Conservation (phyloP, 2,329 filamentous ascomycete genomes). For the Exophiala xenobiotica region DNA sequence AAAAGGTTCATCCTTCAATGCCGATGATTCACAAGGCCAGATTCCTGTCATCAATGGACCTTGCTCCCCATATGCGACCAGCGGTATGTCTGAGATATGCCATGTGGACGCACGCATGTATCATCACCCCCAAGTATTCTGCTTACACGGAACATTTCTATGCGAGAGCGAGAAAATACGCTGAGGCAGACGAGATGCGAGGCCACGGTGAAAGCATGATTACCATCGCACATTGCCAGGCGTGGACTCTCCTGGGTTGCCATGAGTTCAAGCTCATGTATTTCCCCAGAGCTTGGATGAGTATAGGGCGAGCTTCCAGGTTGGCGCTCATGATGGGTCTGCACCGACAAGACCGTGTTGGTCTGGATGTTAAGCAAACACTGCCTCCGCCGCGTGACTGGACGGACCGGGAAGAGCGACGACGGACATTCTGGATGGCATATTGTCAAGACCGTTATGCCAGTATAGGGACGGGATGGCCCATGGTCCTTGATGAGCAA, state of each 20-base stretch:
- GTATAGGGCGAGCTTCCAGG: slow-evolving; percentile 76
- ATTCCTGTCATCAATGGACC: slow-evolving; percentile 83
- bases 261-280: slow-evolving; percentile 99
- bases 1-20: slow-evolving; percentile 80
- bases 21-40: slow-evolving; percentile 88
- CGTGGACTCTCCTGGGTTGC: slow-evolving; percentile 72
- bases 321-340: slow-evolving; percentile 89
- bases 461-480: slow-evolving; percentile 96
- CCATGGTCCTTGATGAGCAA: slow-evolving; percentile 86
- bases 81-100: slow-evolving; percentile 87
- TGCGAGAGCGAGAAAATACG: slow-evolving; percentile 81
- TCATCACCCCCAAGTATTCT: slow-evolving; percentile 76
- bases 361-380: slow-evolving; percentile 89
- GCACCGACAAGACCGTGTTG: slow-evolving; percentile 77
- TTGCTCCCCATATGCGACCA: slow-evolving; percentile 81
- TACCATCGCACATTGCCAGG: slow-evolving; percentile 80
- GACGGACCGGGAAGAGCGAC: slow-evolving; percentile 88
- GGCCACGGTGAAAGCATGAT: slow-evolving; percentile 89
- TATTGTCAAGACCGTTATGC: slow-evolving; percentile 90
- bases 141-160: slow-evolving; percentile 87
- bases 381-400: slow-evolving; percentile 83
- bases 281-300: slow-evolving; percentile 94
- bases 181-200: slow-evolving; percentile 85
- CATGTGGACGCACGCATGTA: slow-evolving; percentile 93
- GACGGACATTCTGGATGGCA: slow-evolving; percentile 91